phyloP scores from a whole-genome alignment of 495 filamentous ascomycete species.

The Amniculicola lignicola region DNA sequence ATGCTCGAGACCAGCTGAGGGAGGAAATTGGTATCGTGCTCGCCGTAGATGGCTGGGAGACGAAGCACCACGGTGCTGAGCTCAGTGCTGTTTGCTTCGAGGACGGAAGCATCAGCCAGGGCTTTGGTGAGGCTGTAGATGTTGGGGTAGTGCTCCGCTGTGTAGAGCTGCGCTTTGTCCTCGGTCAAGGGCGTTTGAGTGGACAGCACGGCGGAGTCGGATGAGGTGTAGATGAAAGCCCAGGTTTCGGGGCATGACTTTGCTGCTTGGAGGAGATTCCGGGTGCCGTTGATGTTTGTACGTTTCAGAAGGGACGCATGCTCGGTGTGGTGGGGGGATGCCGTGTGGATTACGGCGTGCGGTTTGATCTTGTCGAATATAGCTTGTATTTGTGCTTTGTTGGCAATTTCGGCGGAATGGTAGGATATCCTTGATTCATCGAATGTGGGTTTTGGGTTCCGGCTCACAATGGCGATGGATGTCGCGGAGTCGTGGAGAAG shows the following conservation, averaged over 20 bases:
- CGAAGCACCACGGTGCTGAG: slow-evolving; percentile 34
- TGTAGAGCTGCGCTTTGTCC: slow-evolving; percentile 27
- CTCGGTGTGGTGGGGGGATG: slow-evolving; percentile 21
- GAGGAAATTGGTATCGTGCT: slow-evolving; percentile 30
- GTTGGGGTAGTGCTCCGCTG: slow-evolving; percentile 12
- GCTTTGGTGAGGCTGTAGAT: slow-evolving; percentile 36
- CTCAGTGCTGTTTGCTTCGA: slow-evolving; percentile 23
- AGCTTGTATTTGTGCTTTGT: slow-evolving; percentile 4
- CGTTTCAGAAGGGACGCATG: slow-evolving; percentile 3
- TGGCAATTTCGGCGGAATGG: slow-evolving; percentile 31
- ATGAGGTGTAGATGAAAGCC: slow-evolving; percentile 37
- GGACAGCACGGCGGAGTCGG: slow-evolving; percentile 26
- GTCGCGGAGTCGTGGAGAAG: slow-evolving; percentile 48
- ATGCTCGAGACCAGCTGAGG: slow-evolving; percentile 19
- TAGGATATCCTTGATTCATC: slow-evolving; percentile 18
- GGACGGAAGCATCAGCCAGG: slow-evolving; percentile 35
- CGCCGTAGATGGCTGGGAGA: slow-evolving; percentile 35
- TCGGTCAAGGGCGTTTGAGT: slow-evolving; percentile 24
- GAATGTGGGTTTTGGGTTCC: slow-evolving; percentile 12
- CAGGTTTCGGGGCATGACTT: slow-evolving; percentile 10
- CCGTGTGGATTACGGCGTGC: slow-evolving; percentile 35
- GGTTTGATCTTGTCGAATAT: slow-evolving; percentile 33
- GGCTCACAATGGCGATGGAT: slow-evolving; percentile 29
- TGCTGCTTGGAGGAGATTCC: slow-evolving; percentile 27
- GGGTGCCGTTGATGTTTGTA: slow-evolving; percentile 31